These are phyloP conservation scores for Jaapia argillacea DNA, from an alignment of 768 basidiomycete species.

Conservation along the genomic window DNA sequence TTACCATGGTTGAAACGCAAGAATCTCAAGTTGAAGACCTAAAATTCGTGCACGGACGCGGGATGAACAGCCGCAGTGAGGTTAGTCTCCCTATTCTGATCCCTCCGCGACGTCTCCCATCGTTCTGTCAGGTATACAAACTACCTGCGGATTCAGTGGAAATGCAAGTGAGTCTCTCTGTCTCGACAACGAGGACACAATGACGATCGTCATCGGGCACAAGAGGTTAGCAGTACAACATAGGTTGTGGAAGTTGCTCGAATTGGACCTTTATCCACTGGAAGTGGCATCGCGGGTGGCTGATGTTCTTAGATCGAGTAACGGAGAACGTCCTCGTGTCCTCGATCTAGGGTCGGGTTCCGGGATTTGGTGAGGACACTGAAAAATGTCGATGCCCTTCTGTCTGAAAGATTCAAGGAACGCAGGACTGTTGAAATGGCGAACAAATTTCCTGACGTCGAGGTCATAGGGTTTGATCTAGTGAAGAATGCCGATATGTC, in stretches of 20 bases:
- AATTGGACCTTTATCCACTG: constrained; percentile 17
- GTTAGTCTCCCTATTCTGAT: neutral
- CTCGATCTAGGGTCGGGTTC: constrained; percentile 21
- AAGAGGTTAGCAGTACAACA: constrained; percentile 18
- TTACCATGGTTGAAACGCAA: too few species aligned
- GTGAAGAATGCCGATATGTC: constrained; percentile 10
- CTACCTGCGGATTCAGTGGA: neutral
- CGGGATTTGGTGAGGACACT: too few species aligned
- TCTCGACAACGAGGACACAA: neutral
- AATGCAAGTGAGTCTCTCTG: neutral
- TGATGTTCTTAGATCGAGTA: constrained; percentile 4
- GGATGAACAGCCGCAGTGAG: neutral
- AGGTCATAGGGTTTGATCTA: constrained; percentile 18
- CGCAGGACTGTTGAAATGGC: constrained; percentile 21
- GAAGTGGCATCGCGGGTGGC: constrained; percentile 8
- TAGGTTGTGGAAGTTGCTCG: constrained; percentile 15
- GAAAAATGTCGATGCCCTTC: too few species aligned
- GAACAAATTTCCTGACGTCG: constrained; percentile 12
- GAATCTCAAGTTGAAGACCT: too few species aligned
- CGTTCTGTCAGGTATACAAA: constrained; percentile 1
- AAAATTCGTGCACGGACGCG: neutral
- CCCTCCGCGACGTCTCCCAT: neutral
- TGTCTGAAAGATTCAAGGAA: too few species aligned
- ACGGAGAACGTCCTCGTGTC: constrained; percentile 8
- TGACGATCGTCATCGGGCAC: neutral